Base-by-base conservation (phyloP, 805 yeast genomes). In the Myxozyma monticola region DNA sequence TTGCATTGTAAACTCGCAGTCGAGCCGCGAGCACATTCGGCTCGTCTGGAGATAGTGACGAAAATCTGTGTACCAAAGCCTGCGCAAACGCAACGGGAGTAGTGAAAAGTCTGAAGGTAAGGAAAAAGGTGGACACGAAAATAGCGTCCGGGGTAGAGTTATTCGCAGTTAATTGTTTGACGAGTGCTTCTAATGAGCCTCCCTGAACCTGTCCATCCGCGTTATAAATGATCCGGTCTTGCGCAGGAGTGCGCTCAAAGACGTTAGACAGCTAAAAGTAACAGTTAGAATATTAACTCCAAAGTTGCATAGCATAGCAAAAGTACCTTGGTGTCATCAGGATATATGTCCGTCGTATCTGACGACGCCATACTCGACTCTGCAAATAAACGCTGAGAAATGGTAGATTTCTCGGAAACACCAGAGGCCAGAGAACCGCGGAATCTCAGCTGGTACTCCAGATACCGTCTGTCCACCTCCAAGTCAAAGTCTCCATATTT, bases 131-230 rank as follows among this genome's bases (percentile, higher is more conserved):
- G 6, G 83, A 73, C 57, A 80, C 83, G 68, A 80, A 88, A 25
- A 75, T 71, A 1, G 81, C 77, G 61, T 82, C 85, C 20, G 77
- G 61, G 36, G 61, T 52, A 34, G 76, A 66, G 41, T 78, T 79
- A 62, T 88, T 95, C 62, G 83, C 85, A 0, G 96, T 87, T 51
- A 90, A 72, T 65, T 86, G 88, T 46, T 88, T 84, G 6, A 91
- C 76, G 37, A 91, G 70, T 0, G 95, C 95, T 37, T 78, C 81
- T 38, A 80, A 76, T 0, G 95, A 79, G 4, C 96, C 97, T 44
- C 96, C 97, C 65, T 84, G 85, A 31, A 89, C 76, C 45, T 75
- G 75, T 1, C 90, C 93, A 52, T 79, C 80, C 18, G 79, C 69
- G 55, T 85, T 89, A 59, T 79, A 79, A 26, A 80, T 68, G 40